phyloP scores from a whole-genome alignment of 2,329 filamentous ascomycete species.

The Paraphaeosphaeria sporulosa region DNA sequence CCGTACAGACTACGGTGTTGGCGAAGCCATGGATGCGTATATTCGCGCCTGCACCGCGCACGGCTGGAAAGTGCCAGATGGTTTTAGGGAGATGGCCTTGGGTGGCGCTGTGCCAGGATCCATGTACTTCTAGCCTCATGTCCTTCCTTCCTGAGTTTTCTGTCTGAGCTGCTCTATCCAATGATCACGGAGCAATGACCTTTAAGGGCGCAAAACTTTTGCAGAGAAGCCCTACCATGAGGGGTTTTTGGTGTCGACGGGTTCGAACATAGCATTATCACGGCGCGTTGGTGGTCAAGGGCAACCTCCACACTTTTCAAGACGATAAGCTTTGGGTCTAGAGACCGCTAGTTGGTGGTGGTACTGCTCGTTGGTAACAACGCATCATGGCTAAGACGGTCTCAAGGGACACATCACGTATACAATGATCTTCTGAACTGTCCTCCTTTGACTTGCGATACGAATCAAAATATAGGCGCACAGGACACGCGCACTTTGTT shows the following conservation, averaged over 20 bases:
- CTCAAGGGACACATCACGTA: background rate
- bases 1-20: conserved; percentile 66
- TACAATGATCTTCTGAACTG: background rate
- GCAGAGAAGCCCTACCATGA: background rate
- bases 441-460: background rate
- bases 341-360: background rate
- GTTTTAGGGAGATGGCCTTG: conserved; percentile 61
- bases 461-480: background rate
- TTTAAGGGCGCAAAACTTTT: background rate
- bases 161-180: background rate
- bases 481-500: background rate
- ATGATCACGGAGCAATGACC: background rate
- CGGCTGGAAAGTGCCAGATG: conserved; percentile 75
- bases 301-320: background rate
- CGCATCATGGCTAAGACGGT: background rate
- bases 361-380: background rate
- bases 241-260: background rate
- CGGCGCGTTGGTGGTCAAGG: background rate
- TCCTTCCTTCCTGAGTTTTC: background rate
- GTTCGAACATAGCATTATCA: background rate
- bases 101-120: conserved; percentile 27
- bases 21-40: conserved; percentile 78
- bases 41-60: conserved; percentile 71
- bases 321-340: background rate
- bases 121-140: background rate